Percentiles rank a stretch among this genome's conserved stretches.
phyloP scores from a whole-genome alignment of 2,329 filamentous ascomycete species.

The Pseudocercospora vitis region DNA sequence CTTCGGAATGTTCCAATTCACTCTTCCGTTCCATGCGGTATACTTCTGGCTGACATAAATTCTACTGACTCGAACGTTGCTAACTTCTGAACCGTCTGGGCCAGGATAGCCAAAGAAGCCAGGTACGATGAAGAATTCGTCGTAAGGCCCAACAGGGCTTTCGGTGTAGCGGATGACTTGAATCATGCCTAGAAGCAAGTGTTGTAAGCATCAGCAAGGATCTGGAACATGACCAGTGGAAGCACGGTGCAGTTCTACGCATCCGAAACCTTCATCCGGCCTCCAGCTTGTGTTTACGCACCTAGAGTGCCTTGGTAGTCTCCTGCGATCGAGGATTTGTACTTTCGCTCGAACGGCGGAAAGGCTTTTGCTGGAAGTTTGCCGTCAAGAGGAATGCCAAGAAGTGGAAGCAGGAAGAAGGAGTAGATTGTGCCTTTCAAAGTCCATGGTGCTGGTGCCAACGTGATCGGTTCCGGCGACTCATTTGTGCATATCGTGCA shows the following conservation, averaged over 20 bases:
- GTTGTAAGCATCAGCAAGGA: no score
- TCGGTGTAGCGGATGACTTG: conserved; percentile 27
- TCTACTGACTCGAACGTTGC: conserved; percentile 16
- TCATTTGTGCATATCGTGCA: conserved; percentile 24
- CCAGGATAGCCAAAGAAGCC: conserved; percentile 21
- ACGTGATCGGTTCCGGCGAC: conserved; percentile 18
- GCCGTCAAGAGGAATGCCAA: conserved; percentile 11
- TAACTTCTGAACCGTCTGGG: conserved; percentile 11
- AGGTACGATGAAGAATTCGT: conserved; percentile 26
- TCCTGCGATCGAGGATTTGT: conserved; percentile 15
- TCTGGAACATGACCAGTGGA: no score
- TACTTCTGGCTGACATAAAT: conserved; percentile 29
- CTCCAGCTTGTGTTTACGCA: no score
- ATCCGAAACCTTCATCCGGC: no score
- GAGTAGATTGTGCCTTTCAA: conserved; percentile 23
- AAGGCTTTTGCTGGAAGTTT: conserved; percentile 20
- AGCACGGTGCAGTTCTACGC: no score
- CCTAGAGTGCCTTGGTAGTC: conserved; percentile 17
- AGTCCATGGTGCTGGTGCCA: conserved; percentile 19
- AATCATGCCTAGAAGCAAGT: conserved; percentile 28
- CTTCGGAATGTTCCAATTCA: conserved; percentile 29
- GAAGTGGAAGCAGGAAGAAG: conserved; percentile 14
- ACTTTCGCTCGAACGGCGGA: conserved; percentile 16
- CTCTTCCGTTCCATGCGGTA: conserved; percentile 20
- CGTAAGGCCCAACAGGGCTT: conserved; percentile 26